These are phyloP conservation scores for Suillus weaverae DNA, from an alignment of 768 basidiomycete genomes.

Conservation along the genomic window DNA sequence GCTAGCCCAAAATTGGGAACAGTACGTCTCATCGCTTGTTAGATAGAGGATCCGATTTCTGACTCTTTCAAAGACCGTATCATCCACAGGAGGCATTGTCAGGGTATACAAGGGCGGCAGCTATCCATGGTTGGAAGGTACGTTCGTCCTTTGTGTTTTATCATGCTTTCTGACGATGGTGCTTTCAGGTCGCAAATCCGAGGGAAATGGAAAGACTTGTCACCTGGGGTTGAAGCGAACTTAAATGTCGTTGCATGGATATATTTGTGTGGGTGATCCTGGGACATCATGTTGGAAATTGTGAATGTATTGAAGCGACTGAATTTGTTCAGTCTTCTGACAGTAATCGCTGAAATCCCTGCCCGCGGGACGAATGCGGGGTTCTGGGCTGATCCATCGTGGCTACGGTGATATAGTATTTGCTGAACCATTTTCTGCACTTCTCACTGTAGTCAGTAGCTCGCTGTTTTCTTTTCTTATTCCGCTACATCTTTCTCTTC, in stretches of 20 bases:
- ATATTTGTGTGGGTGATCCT: neutral
- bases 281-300: neutral
- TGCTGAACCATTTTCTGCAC: too few species aligned
- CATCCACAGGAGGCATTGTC: slow-evolving; percentile 55
- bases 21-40: slow-evolving; percentile 29
- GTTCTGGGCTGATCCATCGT: too few species aligned
- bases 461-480: too few species aligned
- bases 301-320: neutral
- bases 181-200: slow-evolving; percentile 23
- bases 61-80: slow-evolving; percentile 36
- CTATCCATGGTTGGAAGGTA: slow-evolving; percentile 64
- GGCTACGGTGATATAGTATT: too few species aligned
- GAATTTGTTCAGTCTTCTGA: too few species aligned
- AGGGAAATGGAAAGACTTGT: slow-evolving; percentile 23
- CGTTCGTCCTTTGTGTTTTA: slow-evolving; percentile 2
- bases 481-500: too few species aligned
- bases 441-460: too few species aligned
- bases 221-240: slow-evolving; percentile 5
- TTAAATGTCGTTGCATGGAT: neutral
- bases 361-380: too few species aligned
- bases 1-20: slow-evolving; percentile 51
- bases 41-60: neutral
- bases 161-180: neutral
- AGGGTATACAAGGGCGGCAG: slow-evolving; percentile 67
- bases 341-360: too few species aligned